Percentiles rank a stretch among this genome's conserved stretches.
These are phyloP conservation scores for Phascolomyces articulosus DNA, from an alignment of 371 early-diverging fungal genomes.

Conservation along the genomic window DNA sequence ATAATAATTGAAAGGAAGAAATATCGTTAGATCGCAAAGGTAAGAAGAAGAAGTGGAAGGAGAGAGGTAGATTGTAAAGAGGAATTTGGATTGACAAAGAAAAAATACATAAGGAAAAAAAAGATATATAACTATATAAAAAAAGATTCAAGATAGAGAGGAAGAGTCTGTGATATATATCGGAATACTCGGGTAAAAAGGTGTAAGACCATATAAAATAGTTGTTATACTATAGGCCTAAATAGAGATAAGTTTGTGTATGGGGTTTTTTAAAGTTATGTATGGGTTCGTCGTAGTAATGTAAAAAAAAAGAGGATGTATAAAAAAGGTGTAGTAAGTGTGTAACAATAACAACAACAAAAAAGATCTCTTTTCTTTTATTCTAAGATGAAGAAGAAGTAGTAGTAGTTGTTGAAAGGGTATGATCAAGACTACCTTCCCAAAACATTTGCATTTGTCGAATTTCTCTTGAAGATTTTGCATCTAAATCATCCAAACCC, in stretches of 20 bases:
- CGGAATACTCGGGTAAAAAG: neutral
- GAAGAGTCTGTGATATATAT: neutral
- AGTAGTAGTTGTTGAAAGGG: neutral
- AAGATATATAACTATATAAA: too few relatives aligned
- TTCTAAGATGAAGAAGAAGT: too few relatives aligned
- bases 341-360: constrained; percentile 1
- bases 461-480: constrained; percentile 38
- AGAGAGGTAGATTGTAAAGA: too few relatives aligned
- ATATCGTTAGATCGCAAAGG: too few relatives aligned
- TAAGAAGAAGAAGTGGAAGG: too few relatives aligned
- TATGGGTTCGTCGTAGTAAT: neutral
- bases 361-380: too few relatives aligned
- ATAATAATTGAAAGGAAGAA: too few relatives aligned
- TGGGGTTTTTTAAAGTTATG: neutral
- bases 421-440: constrained; percentile 27
- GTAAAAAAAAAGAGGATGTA: neutral
- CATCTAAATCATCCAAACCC: constrained; percentile 56
- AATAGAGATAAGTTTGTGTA: neutral
- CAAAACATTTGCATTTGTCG: constrained; percentile 50
- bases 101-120: too few relatives aligned
- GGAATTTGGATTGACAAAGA: too few relatives aligned
- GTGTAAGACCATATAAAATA: neutral
- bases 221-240: neutral
- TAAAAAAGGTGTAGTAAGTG: neutral
- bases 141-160: too few relatives aligned